Conservation (phyloP, 2,329 filamentous ascomycete species). For the Alternaria ventricosa region DNA sequence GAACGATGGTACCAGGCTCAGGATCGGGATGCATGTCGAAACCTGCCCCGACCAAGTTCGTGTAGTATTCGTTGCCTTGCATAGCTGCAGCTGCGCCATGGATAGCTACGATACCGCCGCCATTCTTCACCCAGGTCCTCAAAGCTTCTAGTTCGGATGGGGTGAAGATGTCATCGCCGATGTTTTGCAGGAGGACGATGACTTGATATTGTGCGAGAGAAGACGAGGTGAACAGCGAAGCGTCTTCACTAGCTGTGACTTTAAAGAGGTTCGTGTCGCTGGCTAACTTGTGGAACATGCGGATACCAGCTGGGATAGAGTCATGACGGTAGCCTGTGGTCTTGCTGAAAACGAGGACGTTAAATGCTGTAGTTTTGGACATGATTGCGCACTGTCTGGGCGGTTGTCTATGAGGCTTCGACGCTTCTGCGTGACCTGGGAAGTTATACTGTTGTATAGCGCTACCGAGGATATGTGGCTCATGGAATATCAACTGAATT, state of each 20-base stretch:
- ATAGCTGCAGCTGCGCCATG: constrained; percentile 38
- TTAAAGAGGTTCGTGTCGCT: constrained; percentile 9
- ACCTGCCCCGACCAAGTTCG: constrained; percentile 28
- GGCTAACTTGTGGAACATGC: constrained; percentile 17
- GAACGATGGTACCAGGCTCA: constrained; percentile 23
- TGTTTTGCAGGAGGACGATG: constrained; percentile 26
- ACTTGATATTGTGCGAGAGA: constrained; percentile 12
- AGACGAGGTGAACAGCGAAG: constrained; percentile 13
- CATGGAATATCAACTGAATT: neutral
- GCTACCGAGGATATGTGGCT: neutral
- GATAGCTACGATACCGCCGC: constrained; percentile 34
- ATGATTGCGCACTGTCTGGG: neutral
- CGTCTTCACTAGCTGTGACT: constrained; percentile 28
- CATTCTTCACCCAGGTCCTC: constrained; percentile 18
- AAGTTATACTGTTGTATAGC: neutral
- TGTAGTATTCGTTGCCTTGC: constrained; percentile 29
- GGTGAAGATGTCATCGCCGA: constrained; percentile 21
- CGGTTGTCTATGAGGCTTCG: neutral
- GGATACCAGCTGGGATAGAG: constrained; percentile 30
- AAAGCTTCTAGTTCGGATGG: constrained; percentile 20
- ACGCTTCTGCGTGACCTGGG: neutral
- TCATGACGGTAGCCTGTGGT: constrained; percentile 36
- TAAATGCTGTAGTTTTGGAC: constrained; percentile 1
- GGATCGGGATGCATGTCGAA: constrained; percentile 37
- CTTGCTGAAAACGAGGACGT: constrained; percentile 36